A percentile compares a stretch with the other conserved stretches of the same genome.
phyloP scores from a whole-genome alignment of 2,329 filamentous ascomycete genomes.

The Hymenoscyphus linearis region DNA sequence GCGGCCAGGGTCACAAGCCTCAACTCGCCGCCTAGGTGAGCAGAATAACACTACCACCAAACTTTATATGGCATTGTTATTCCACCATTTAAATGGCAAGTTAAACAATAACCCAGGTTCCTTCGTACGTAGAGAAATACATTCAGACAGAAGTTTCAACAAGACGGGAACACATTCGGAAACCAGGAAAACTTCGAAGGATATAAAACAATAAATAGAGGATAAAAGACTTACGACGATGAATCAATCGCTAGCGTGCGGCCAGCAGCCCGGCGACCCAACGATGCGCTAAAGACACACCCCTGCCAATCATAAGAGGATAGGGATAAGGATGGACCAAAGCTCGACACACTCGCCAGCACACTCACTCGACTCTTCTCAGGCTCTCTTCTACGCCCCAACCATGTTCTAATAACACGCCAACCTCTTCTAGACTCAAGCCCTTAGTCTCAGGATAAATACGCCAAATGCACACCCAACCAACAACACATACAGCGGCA shows the following conservation, averaged over 20 bases:
- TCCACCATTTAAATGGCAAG: no score
- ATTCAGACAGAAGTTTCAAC: no score
- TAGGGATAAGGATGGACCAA: background rate
- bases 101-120: no score
- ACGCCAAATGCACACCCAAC: constrained; percentile 63
- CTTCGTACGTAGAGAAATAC: no score
- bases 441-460: constrained; percentile 88
- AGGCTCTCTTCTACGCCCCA: constrained; percentile 61
- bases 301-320: background rate
- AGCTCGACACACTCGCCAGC: background rate
- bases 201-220: background rate
- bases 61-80: no score
- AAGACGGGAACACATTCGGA: no score
- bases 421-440: constrained; percentile 74
- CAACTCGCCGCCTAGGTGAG: no score
- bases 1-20: no score
- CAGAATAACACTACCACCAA: no score
- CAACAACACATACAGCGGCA: constrained; percentile 60
- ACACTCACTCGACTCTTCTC: constrained; percentile 9
- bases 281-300: background rate
- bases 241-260: background rate
- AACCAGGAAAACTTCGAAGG: no score
- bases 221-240: background rate
- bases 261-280: background rate
- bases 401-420: constrained; percentile 61